These are phyloP conservation scores for Colletotrichum graminicola DNA, from an alignment of 2,329 filamentous ascomycete species.

Conservation along the genomic window DNA sequence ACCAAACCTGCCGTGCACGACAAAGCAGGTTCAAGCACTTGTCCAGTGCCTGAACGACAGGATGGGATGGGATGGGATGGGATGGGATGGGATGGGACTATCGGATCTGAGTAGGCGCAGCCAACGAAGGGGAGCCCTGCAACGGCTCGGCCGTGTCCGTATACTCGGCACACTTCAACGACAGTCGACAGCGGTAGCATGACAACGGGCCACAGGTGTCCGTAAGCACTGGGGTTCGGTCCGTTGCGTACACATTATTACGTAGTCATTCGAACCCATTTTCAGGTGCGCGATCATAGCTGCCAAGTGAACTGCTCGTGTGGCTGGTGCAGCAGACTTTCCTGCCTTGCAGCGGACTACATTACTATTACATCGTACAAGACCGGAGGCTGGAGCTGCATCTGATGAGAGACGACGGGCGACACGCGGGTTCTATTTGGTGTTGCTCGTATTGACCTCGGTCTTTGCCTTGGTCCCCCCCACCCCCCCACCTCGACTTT, in stretches of 20 bases:
- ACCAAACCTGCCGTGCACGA: not conserved
- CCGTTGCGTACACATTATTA: not conserved
- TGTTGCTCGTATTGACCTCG: slow-evolving; percentile 7
- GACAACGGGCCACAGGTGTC: not conserved
- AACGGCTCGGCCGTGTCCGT: not conserved
- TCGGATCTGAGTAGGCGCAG: slow-evolving; percentile 11
- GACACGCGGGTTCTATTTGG: not conserved
- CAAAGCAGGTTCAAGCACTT: slow-evolving; percentile 10
- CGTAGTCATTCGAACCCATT: slow-evolving; percentile 1
- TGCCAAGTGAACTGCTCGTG: not conserved
- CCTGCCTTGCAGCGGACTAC: not conserved
- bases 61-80: slow-evolving; percentile 1
- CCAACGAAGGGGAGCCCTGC: slow-evolving; percentile 1
- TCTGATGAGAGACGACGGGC: not conserved
- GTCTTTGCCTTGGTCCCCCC: not conserved
- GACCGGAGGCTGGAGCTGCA: not conserved
- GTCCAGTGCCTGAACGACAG: slow-evolving; percentile 1
- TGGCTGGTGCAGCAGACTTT: slow-evolving; percentile 4
- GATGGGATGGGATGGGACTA: not conserved
- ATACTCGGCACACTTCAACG: not conserved
- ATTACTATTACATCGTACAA: no score
- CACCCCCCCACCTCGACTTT: not conserved
- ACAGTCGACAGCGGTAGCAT: not conserved
- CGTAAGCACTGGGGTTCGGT: not conserved
- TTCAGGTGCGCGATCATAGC: not conserved